Evolutionary conservation across 805 yeast genomes (phyloP).

Genomic region (Kluyveromyces dobzhanskii): DNA sequence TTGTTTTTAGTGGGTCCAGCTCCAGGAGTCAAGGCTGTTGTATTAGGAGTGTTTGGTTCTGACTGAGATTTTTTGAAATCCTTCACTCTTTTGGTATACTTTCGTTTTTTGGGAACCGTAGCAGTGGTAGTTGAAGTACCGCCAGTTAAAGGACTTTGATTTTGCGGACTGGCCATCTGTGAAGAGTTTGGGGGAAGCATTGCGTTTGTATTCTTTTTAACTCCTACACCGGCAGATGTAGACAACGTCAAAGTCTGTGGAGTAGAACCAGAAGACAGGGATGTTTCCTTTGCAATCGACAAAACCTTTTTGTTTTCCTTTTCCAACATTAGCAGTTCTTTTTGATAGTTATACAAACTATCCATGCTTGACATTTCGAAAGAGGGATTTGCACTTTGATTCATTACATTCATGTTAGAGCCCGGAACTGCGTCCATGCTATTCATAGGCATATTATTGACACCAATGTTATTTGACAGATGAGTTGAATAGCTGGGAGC

Average conservation of each 20-base stretch:
- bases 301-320: conserved; percentile 52
- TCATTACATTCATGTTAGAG: background rate
- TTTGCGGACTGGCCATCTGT: conserved; percentile 2
- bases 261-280: conserved; percentile 51
- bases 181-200: conserved; percentile 3
- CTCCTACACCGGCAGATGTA: conserved; percentile 34
- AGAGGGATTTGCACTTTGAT: background rate
- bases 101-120: background rate
- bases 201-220: background rate
- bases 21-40: conserved; percentile 9
- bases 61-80: conserved; percentile 17
- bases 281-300: conserved; percentile 5
- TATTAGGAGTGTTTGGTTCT: conserved; percentile 23
- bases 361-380: conserved; percentile 16
- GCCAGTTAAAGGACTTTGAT: background rate
- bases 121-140: background rate
- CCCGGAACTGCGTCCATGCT: background rate
- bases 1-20: background rate
- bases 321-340: conserved; percentile 66
- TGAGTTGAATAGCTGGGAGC: background rate
- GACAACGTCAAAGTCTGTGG: conserved; percentile 57
- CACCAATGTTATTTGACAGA: background rate
- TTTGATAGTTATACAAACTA: conserved; percentile 76
- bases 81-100: conserved; percentile 2
- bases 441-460: background rate